Evolutionary conservation across 441 rosid species (phyloP), one percentile per base, ranked within the genome.

Genomic region (Monsonia emarginata): DNA sequence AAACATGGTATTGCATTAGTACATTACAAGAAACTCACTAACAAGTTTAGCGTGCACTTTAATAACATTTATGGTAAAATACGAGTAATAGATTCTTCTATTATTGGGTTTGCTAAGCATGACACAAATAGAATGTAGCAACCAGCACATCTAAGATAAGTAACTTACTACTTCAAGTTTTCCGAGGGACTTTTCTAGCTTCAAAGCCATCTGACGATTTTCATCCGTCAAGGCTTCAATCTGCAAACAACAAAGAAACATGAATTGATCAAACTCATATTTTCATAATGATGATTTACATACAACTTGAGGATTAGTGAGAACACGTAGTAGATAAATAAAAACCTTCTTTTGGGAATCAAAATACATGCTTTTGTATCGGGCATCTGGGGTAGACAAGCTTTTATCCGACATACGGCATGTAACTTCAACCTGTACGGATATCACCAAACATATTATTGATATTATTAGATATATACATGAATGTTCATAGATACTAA

Each of bases 271-370:
- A n/a, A n/a, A n/a, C n/a, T n/a, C n/a, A n/a, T n/a, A n/a, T n/a
- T n/a, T n/a, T n/a, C n/a, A n/a, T n/a, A n/a, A n/a, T n/a, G 24
- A 36, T 16, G 13, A 40, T 18, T 28, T 6, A 61, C 22, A 56
- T 34, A 30, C 19, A 21, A 13, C 36, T 19, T 0, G 16, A 42
- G 58, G 60, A 64, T 0, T 5, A 28, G n/a, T 46, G 54, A 59
- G 7, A n/a, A 21, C 8, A 6, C 31, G 13, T 1, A 31, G 28
- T 30, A 42, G 28, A 59, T 27, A 30, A 25, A 44, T 21, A 44
- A 14, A 7, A 48, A 83, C 88, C 92, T 82, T 79, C 79, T 83
- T 83, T 71, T 76, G 82, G 52, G 86, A 79, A 19, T 82, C 82
- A 54, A 82, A 61, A 66, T 85, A 85, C 80, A 82, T 63, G 71